Base-by-base conservation (phyloP, 768 basidiomycete species). In the Rhizopogon rudus region DNA sequence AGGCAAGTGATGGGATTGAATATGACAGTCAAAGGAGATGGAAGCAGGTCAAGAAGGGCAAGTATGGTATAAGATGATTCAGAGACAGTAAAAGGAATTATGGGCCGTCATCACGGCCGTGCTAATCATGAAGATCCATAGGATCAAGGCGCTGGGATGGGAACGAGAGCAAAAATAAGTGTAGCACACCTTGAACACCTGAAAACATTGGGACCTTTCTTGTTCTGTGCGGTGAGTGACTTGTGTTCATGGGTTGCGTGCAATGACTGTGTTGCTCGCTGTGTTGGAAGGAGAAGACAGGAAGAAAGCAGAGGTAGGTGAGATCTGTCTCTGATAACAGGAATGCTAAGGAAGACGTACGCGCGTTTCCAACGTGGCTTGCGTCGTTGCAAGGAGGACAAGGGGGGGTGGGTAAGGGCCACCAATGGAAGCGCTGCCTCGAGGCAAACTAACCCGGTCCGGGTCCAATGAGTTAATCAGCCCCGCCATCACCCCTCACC, bases 281-380 rank as follows among this genome's bases (percentile, higher is more conserved):
- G 57, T 43, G 61, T 52, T 59, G 61, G 56, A 61, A 58, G 60
- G 50, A 58, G 57, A 59, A 56, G 53, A 63, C 10, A 49, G 57
- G 64, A 65, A 65, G 62, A 64, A 70, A 67, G 67, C 53, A 66
- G 64, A 63, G 58, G 68, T 61, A 63, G 58, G 68, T 61, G 60
- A 71, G 63, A 71, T 64, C 59, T 60, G 62, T 61, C 64, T 65
- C 64, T 65, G 65, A 69, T 67, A 63, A 68, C 60, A 44, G 63
- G 56, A 56, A 31, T 50, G 37, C 20, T 20, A 4, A 58, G 58
- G 39, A 43, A 39, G 44, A 59, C 57, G 63, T 68, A 66, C 77
- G 79, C 81, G 77, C 80, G 83, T 78, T 82, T 81, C 75, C 82
- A 86, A 84, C 84, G 84, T 85, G 83, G 73, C 65, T 54, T 59